Conservation (phyloP, 2,329 filamentous ascomycete genomes). For the Coniochaeta prunicola region DNA sequence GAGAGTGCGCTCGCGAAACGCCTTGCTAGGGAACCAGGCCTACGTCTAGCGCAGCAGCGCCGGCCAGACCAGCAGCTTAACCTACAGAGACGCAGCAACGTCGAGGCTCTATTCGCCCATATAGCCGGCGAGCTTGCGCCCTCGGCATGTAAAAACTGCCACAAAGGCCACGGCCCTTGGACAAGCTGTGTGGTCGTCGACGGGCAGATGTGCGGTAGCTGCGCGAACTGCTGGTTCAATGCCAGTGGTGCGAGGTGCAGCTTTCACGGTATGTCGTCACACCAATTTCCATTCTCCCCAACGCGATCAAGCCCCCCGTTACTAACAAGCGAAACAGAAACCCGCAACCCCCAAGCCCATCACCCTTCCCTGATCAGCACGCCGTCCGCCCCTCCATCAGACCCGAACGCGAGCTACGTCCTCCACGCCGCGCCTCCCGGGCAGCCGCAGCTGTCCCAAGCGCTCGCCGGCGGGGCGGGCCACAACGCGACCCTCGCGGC, state of each 20-base stretch:
- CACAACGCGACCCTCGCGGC: slow-evolving; percentile 6
- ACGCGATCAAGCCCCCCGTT: not conserved
- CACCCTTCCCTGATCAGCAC: slow-evolving; percentile 9
- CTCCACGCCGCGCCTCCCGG: not conserved
- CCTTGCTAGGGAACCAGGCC: slow-evolving; percentile 39
- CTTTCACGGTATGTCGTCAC: slow-evolving; percentile 45
- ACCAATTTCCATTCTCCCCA: not conserved
- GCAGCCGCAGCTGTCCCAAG: not conserved
- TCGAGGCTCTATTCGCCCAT: slow-evolving; percentile 51
- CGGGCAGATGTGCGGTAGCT: slow-evolving; percentile 54
- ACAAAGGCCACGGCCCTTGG: slow-evolving; percentile 54
- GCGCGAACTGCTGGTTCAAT: slow-evolving; percentile 58
- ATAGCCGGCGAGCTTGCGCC: slow-evolving; percentile 42
- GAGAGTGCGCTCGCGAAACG: slow-evolving; percentile 50
- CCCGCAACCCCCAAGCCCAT: slow-evolving; percentile 32
- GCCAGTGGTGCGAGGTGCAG: slow-evolving; percentile 52
- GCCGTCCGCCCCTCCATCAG: not conserved
- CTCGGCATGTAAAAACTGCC: slow-evolving; percentile 51
- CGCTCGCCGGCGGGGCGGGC: not conserved
- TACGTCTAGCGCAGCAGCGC: slow-evolving; percentile 44
- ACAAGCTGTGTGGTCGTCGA: slow-evolving; percentile 50
- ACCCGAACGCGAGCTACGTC: slow-evolving; percentile 5
- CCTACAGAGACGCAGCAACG: slow-evolving; percentile 49
- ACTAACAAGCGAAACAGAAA: slow-evolving; percentile 24
- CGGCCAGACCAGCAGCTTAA: slow-evolving; percentile 48